Evolutionary conservation across 83 land plant genomes (phyloP).

Genomic region (Diphasiastrum complanatum): DNA sequence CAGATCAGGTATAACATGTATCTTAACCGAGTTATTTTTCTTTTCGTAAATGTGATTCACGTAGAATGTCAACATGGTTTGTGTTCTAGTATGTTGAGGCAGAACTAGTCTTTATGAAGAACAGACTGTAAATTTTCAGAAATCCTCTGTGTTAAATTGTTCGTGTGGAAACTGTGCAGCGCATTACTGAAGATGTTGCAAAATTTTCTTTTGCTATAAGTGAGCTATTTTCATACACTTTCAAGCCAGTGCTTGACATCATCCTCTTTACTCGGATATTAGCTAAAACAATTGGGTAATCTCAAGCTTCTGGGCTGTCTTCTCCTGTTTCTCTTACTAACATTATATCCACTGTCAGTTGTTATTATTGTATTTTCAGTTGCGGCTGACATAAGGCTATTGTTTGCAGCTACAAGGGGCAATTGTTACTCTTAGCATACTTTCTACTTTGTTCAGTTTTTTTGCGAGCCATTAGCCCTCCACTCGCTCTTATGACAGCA

Average conservation of each 20-base stretch:
- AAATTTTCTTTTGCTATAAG: slow-evolving; percentile 40
- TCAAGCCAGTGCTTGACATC: slow-evolving; percentile 41
- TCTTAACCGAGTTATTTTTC: too few relatives aligned
- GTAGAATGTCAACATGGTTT: too few relatives aligned
- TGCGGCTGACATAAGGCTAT: background rate
- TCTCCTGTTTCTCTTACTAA: too few relatives aligned
- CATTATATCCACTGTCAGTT: too few relatives aligned
- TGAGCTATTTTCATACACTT: slow-evolving; percentile 45
- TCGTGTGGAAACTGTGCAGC: slow-evolving; percentile 30
- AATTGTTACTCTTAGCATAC: slow-evolving; percentile 34
- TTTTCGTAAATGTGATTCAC: too few relatives aligned
- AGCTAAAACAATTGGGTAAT: slow-evolving; percentile 39
- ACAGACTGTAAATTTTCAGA: background rate
- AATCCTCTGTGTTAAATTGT: too few relatives aligned
- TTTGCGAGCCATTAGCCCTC: slow-evolving; percentile 41
- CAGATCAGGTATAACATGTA: slow-evolving; percentile 30
- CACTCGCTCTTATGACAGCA: slow-evolving; percentile 40
- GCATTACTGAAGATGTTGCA: slow-evolving; percentile 43
- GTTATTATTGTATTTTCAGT: too few relatives aligned
- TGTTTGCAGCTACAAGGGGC: slow-evolving; percentile 40
- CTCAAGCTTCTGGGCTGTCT: too few relatives aligned
- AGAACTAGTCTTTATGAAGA: background rate
- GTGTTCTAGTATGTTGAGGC: too few relatives aligned
- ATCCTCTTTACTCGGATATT: slow-evolving; percentile 40
- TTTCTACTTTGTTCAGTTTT: slow-evolving; percentile 32